Evolutionary conservation across 1,284 basidiomycete genomes (phyloP).

Genomic region (Ustilago esculenta): DNA sequence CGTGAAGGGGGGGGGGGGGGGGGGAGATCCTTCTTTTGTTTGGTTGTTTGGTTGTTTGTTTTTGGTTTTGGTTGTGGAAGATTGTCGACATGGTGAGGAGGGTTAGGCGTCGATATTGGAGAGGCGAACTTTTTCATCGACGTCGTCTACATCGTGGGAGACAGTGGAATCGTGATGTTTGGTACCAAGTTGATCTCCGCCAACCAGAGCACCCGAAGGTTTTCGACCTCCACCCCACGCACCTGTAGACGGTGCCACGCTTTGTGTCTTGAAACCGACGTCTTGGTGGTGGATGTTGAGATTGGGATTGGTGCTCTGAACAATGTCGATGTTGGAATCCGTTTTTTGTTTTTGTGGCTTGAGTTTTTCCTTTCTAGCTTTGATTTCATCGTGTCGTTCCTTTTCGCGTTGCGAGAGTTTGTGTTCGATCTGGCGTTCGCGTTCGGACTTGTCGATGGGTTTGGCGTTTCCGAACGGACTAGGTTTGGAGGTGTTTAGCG

Average conservation of each 20-base stretch:
- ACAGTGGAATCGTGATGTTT: too few species aligned
- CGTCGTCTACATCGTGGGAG: too few species aligned
- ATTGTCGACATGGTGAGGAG: too few species aligned
- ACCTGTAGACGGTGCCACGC: conserved; percentile 44
- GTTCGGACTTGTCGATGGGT: conserved; percentile 82
- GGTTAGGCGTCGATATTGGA: too few species aligned
- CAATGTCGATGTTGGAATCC: conserved; percentile 15
- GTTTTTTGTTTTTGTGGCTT: conserved; percentile 50
- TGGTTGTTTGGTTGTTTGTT: conserved; percentile 20
- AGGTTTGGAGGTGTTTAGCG: conserved; percentile 71
- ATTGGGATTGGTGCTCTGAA: too few species aligned
- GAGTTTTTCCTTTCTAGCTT: conserved; percentile 54
- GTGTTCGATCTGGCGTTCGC: conserved; percentile 79
- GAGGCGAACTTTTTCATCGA: too few species aligned
- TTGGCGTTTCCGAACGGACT: conserved; percentile 89
- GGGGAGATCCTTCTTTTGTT: too few species aligned
- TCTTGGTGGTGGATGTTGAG: too few species aligned
- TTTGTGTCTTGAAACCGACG: conserved; percentile 31
- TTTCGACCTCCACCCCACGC: conserved; percentile 61
- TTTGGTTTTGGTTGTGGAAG: conserved; percentile 3
- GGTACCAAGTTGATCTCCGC: conserved; percentile 26
- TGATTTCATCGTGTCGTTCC: conserved; percentile 53
- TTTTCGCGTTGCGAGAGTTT: conserved; percentile 57
- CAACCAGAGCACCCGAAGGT: conserved; percentile 53
- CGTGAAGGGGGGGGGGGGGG: conserved; percentile 13